phyloP scores from a whole-genome alignment of 108 stramenopile genomes.

The Bacterosira constricta region DNA sequence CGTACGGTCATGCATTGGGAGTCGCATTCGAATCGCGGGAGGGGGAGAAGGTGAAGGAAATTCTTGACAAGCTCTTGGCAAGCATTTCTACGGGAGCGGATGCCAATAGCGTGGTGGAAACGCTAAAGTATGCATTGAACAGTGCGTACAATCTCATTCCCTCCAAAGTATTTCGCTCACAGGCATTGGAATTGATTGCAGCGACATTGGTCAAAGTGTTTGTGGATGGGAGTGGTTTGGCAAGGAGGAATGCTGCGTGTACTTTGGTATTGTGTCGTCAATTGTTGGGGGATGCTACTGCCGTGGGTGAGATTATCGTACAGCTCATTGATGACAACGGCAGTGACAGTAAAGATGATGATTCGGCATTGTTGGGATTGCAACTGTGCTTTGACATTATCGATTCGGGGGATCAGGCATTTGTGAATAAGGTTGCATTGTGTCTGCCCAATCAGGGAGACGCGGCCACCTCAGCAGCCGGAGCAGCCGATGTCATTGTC shows the following conservation, averaged over 20 bases:
- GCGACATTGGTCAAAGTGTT: constrained; percentile 35
- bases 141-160: constrained; percentile 62
- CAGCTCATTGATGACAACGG: constrained; percentile 55
- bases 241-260: constrained; percentile 46
- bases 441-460: constrained; percentile 29
- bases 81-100: not conserved
- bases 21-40: constrained; percentile 94
- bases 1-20: constrained; percentile 93
- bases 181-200: constrained; percentile 76
- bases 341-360: constrained; percentile 24
- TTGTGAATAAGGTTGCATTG: constrained; percentile 75
- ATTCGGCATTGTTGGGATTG: constrained; percentile 89
- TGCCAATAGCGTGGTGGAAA: not conserved
- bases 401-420: constrained; percentile 94
- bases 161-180: constrained; percentile 73
- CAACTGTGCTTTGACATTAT: constrained; percentile 96
- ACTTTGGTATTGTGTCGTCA: constrained; percentile 81
- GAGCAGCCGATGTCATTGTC: not conserved
- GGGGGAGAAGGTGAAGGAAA: constrained; percentile 50
- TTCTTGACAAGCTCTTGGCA: constrained; percentile 25
- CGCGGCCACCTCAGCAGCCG: not conserved
- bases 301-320: constrained; percentile 72
- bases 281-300: constrained; percentile 63
- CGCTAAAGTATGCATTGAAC: constrained; percentile 63
- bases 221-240: not conserved